Evolutionary conservation across 192 early-diverging fungal genomes (phyloP).

Genomic region (Linderina pennispora): DNA sequence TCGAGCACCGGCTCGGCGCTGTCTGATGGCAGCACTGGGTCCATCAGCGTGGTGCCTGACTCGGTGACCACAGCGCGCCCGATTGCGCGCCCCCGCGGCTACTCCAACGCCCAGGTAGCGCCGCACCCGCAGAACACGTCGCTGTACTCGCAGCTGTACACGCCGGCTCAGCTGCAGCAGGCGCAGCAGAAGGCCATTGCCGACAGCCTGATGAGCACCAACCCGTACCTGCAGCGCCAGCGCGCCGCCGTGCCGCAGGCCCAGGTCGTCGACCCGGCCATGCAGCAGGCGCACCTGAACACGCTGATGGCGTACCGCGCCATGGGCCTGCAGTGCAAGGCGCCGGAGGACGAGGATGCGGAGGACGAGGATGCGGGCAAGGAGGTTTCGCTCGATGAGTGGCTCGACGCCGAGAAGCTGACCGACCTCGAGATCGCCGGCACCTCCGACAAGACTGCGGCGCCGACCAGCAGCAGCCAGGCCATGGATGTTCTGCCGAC

Average conservation of each 20-base stretch:
- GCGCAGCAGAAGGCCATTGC: constrained; percentile 6
- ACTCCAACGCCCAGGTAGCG: constrained; percentile 6
- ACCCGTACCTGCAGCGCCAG: constrained; percentile 20
- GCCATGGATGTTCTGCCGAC: constrained; percentile 1
- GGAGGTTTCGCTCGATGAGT: constrained; percentile 41
- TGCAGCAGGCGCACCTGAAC: constrained; percentile 40
- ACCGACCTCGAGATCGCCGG: constrained; percentile 25
- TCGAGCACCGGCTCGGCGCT: too few species aligned
- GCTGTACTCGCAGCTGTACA: constrained; percentile 33
- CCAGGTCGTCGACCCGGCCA: constrained; percentile 28
- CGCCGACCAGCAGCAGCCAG: not conserved
- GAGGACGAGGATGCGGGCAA: constrained; percentile 8
- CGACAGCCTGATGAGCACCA: constrained; percentile 1
- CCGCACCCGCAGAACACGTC: constrained; percentile 9
- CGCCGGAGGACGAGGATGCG: constrained; percentile 21
- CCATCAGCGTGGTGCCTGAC: too few species aligned
- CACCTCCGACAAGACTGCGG: not conserved
- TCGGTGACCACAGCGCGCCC: constrained; percentile 16
- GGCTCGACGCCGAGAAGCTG: constrained; percentile 41
- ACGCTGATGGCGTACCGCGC: constrained; percentile 44
- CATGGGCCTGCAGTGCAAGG: constrained; percentile 45
- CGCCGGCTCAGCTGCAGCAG: constrained; percentile 33
- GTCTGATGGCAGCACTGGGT: too few species aligned
- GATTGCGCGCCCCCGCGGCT: constrained; percentile 31
- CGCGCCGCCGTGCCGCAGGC: constrained; percentile 35